Evolutionary conservation across 129 eudicot species (phyloP).

Genomic region (Escallonia rubra): DNA sequence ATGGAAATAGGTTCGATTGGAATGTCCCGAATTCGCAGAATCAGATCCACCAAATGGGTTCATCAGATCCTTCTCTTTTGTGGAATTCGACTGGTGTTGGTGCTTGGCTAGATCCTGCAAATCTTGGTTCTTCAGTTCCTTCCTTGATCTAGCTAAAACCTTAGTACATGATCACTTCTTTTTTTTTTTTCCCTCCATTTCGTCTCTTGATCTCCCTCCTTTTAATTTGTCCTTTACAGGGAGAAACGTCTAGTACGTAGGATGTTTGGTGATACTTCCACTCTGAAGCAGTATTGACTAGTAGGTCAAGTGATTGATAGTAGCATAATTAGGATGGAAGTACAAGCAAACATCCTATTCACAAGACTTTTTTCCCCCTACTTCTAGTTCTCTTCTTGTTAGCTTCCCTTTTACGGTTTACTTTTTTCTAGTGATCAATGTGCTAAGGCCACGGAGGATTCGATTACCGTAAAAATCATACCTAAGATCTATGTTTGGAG

Average conservation of each 20-base stretch:
- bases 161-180: background rate
- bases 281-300: no score
- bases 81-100: slow-evolving; percentile 31
- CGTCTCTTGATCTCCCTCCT: slow-evolving; percentile 16
- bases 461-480: background rate
- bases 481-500: background rate
- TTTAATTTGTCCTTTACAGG: slow-evolving; percentile 3
- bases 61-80: slow-evolving; percentile 24
- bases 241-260: no score
- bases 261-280: no score
- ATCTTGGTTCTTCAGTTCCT: slow-evolving; percentile 48
- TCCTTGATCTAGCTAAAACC: slow-evolving; percentile 32
- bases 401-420: background rate
- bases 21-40: slow-evolving; percentile 7
- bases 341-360: no score
- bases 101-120: slow-evolving; percentile 51
- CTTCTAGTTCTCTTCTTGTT: no score
- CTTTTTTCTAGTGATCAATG: slow-evolving; percentile 4
- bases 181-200: background rate
- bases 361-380: no score
- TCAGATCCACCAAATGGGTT: slow-evolving; percentile 21
- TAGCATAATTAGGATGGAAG: no score
- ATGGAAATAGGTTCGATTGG: slow-evolving; percentile 23
- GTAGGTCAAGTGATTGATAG: no score
- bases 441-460: background rate